Conservation (phyloP, 306 rosid genomes). For the Prunus persica region DNA sequence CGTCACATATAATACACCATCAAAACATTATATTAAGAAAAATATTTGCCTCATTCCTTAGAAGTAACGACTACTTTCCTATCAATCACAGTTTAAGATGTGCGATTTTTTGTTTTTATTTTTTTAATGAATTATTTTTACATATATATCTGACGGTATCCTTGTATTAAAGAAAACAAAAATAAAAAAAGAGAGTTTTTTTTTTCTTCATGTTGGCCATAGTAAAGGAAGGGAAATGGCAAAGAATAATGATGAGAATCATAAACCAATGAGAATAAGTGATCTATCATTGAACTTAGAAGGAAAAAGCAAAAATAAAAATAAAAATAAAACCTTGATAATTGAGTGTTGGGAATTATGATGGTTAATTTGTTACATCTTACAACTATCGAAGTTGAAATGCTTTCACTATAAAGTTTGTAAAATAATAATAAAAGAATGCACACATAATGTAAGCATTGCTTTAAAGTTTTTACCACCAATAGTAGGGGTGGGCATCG, state of each 20-base stretch:
- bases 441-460: slow-evolving; percentile 20
- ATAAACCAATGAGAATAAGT: no score
- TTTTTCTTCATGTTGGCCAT: no score
- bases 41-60: no score
- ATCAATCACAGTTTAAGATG: no score
- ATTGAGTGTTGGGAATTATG: not conserved
- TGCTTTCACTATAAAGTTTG: slow-evolving; percentile 5
- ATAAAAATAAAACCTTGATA: not conserved
- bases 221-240: not conserved
- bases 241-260: not conserved
- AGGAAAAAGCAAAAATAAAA: not conserved
- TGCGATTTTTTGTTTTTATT: no score
- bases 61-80: no score
- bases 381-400: slow-evolving; percentile 6
- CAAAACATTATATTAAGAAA: not conserved
- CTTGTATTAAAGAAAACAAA: no score
- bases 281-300: not conserved
- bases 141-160: no score
- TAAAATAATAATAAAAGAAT: not conserved
- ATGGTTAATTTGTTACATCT: not conserved
- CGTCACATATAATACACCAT: not conserved
- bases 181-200: no score
- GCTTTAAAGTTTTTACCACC: slow-evolving; percentile 26
- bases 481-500: no score
- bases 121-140: no score